Evolutionary conservation across 1,139 yeast genomes (phyloP).

Genomic region (Candida mesenterica): DNA sequence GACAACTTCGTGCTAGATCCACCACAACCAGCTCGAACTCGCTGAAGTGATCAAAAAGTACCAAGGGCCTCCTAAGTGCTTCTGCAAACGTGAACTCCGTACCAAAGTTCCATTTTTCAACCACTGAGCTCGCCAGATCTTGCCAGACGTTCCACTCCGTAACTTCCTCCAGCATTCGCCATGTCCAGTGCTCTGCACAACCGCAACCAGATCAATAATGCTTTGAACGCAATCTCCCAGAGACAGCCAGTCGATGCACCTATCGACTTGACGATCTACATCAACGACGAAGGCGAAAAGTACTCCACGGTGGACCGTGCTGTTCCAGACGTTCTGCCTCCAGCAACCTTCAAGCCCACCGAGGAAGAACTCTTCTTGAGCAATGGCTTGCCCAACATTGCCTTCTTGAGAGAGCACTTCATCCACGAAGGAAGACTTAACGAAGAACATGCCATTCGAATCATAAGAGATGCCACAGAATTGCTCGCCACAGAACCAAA

Average conservation of each 20-base stretch:
- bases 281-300: slow-evolving; percentile 66
- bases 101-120: no score
- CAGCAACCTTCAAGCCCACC: slow-evolving; percentile 63
- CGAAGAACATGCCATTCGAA: slow-evolving; percentile 68
- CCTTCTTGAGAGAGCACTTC: slow-evolving; percentile 72
- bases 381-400: slow-evolving; percentile 70
- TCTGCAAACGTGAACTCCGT: no score
- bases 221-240: slow-evolving; percentile 67
- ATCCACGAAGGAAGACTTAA: slow-evolving; percentile 76
- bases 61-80: no score
- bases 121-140: no score
- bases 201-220: slow-evolving; percentile 67
- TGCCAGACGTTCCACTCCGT: no score
- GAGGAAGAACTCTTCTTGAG: slow-evolving; percentile 65
- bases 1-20: no score
- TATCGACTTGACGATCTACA: slow-evolving; percentile 54
- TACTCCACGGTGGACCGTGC: slow-evolving; percentile 71
- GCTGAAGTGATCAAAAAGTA: no score
- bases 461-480: slow-evolving; percentile 66
- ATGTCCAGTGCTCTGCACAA: slow-evolving; percentile 24
- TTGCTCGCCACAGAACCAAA: slow-evolving; percentile 75
- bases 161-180: no score
- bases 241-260: slow-evolving; percentile 25
- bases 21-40: no score
- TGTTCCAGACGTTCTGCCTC: slow-evolving; percentile 62